These are phyloP conservation scores for Pseudonitzschia multistriata DNA, from an alignment of 108 stramenopile genomes.

Conservation along the genomic window DNA sequence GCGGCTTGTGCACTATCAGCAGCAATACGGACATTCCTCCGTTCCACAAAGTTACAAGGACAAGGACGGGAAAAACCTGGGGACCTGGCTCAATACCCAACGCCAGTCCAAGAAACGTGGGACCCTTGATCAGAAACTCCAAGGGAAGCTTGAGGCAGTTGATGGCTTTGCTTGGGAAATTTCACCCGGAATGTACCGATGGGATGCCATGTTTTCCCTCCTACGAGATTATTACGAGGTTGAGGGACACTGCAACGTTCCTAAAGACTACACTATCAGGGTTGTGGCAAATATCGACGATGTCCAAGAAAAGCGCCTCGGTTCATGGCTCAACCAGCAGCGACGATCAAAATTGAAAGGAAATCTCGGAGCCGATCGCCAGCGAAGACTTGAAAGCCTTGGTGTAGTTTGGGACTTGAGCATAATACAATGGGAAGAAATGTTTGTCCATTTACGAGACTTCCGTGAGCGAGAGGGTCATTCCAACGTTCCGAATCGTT, in stretches of 20 bases:
- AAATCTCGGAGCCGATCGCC: neutral
- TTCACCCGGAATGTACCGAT: neutral
- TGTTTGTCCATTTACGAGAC: neutral
- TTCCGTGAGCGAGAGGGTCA: neutral
- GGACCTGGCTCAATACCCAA: constrained; percentile 8
- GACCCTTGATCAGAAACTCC: neutral
- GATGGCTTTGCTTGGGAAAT: neutral
- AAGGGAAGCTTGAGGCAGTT: neutral
- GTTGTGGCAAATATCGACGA: no score
- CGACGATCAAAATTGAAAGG: neutral
- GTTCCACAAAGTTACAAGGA: neutral
- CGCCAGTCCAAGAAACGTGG: neutral
- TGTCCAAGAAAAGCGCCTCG: neutral
- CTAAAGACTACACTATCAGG: neutral
- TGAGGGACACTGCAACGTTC: constrained; percentile 9
- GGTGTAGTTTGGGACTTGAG: neutral
- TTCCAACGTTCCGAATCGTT: constrained; percentile 7
- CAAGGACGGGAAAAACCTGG: neutral
- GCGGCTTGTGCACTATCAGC: neutral
- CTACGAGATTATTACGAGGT: neutral
- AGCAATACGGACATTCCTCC: neutral
- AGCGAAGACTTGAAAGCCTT: neutral
- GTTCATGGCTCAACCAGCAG: neutral
- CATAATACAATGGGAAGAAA: neutral
- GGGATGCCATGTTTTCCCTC: neutral